phyloP scores from a whole-genome alignment of 2,329 filamentous ascomycete species.

The Paramyrothecium roridum region DNA sequence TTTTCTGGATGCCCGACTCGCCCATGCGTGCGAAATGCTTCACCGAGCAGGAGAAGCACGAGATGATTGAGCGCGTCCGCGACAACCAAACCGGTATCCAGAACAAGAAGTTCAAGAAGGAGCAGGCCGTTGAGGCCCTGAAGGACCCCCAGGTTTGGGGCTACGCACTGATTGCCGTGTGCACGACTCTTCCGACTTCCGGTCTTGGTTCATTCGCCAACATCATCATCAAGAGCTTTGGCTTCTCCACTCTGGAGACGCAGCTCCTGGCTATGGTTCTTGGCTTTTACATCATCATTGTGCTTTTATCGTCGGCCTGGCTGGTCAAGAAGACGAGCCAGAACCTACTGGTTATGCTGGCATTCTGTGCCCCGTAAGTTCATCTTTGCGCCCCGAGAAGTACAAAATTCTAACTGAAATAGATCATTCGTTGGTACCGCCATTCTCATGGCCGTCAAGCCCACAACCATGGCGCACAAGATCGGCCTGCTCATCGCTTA shows the following conservation, averaged over 20 bases:
- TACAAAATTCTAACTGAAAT: constrained; percentile 4
- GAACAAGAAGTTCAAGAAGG: constrained; percentile 46
- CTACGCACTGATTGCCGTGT: constrained; percentile 63
- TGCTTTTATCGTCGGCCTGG: constrained; percentile 64
- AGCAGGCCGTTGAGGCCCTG: constrained; percentile 49
- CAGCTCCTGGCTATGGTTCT: constrained; percentile 74
- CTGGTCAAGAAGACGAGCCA: constrained; percentile 67
- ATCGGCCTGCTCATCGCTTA: constrained; percentile 69
- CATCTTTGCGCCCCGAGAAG: too few species aligned
- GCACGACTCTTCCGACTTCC: constrained; percentile 70
- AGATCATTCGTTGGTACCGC: constrained; percentile 70
- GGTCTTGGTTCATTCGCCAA: constrained; percentile 72
- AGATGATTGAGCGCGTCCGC: constrained; percentile 59
- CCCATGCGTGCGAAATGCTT: constrained; percentile 72
- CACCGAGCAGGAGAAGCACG: constrained; percentile 60
- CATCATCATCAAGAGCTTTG: constrained; percentile 69
- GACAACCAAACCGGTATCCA: constrained; percentile 60
- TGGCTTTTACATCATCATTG: constrained; percentile 69
- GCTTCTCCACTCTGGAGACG: constrained; percentile 64
- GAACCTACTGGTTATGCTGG: constrained; percentile 64
- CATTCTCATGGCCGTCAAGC: constrained; percentile 66
- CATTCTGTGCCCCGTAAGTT: constrained; percentile 60
- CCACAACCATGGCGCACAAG: constrained; percentile 54
- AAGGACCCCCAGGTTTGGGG: constrained; percentile 65
- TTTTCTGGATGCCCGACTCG: constrained; percentile 63